A percentile compares a stretch with the other conserved stretches of the same genome.
These are phyloP conservation scores for Sabuloglossum arenarium DNA, from an alignment of 495 filamentous ascomycete genomes.

Conservation along the genomic window DNA sequence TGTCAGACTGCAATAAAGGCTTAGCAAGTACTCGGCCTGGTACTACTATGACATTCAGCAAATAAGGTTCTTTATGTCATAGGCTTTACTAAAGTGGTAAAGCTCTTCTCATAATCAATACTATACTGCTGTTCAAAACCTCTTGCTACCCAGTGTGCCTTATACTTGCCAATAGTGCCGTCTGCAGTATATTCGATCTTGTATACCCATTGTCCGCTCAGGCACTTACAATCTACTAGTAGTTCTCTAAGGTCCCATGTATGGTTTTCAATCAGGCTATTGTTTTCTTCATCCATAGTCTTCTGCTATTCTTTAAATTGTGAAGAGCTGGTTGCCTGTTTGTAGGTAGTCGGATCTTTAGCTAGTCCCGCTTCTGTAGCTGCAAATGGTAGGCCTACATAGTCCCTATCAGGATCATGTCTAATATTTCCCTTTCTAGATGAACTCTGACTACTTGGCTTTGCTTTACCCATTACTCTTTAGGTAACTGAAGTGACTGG, in stretches of 20 bases:
- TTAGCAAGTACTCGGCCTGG: too few relatives aligned
- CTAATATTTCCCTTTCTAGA: too few relatives aligned
- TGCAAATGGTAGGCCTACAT: neutral
- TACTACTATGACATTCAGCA: too few relatives aligned
- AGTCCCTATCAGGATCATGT: neutral
- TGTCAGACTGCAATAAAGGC: too few relatives aligned
- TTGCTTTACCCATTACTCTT: too few relatives aligned
- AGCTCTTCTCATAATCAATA: conserved; percentile 12
- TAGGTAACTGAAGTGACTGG: too few relatives aligned
- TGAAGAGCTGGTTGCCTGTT: neutral
- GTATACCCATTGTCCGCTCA: neutral
- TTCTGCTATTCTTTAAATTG: neutral
- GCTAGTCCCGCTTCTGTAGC: neutral
- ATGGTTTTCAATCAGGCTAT: neutral
- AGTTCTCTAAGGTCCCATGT: neutral
- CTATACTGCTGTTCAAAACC: conserved; percentile 11
- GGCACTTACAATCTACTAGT: neutral
- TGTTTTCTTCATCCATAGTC: neutral
- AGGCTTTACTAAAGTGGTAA: conserved; percentile 7
- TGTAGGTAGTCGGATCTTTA: neutral
- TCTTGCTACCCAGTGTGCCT: conserved; percentile 11
- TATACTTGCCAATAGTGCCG: conserved; percentile 5
- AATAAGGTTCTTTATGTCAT: conserved; percentile 5
- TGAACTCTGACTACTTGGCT: too few relatives aligned
- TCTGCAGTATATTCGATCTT: neutral